Evolutionary conservation across 148 eudicot genomes (phyloP), one percentile per base, ranked within the genome.

Genomic region (Cornus suecica): DNA sequence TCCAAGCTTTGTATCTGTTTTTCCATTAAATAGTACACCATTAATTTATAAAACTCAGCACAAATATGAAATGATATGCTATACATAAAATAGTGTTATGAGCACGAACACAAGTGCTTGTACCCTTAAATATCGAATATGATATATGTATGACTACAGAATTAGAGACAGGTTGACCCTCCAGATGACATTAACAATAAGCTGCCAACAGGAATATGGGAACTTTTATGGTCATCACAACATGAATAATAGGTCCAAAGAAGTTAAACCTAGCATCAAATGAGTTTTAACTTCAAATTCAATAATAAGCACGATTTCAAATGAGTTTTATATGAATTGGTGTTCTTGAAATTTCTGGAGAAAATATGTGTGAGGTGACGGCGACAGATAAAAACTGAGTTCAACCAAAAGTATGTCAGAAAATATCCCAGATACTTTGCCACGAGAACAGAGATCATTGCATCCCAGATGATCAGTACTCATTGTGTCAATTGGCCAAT

Each of bases 1-100:
- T 95, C 99, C 88, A 92, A 78, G 78, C 86, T 52, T 66, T 95
- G 99, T 58, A 95, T 87, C 99, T 95, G 88, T 80, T 80, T 76
- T n/a, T n/a, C n/a, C 56, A 76, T 51, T 65, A 66, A 69, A 77
- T 64, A 30, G 73, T 62, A 48, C n/a, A 25, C 68, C 52, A 74
- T 62, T 0, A 42, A 58, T 58, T 2, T 37, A 65, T 67, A 32
- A 32, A 68, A 61, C 41, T 58, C n/a, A 74, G 15, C 10, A 69
- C 29, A 63, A 65, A 72, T 58, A 48, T 32, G 61, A 71, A 45
- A 14, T 42, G 54, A 74, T 74, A 30, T 65, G 22, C 37, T 62
- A 64, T 32, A 31, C 41, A 5, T 2, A 32, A 32, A 2, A 62
- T 5, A 1, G 51, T 10, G 65, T 42, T 14, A 56, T 24, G 67